Conservation (phyloP, 164 flowering plant genomes). For the Vitis vinifera region DNA sequence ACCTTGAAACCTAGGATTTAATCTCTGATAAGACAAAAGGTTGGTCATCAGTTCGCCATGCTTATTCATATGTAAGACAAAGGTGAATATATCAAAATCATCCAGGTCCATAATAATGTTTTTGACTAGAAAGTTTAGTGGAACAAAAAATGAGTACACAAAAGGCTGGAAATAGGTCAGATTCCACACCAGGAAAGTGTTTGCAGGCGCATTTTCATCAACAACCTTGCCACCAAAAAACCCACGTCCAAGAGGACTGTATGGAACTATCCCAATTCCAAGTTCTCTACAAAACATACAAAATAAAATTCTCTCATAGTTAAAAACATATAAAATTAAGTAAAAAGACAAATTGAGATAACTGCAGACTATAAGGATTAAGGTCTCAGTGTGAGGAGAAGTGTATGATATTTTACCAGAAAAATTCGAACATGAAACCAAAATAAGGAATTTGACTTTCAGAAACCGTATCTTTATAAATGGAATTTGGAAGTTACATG, state of each 20-base stretch:
- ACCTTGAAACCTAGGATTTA: constrained; percentile 29
- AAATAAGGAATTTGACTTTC: too few species aligned
- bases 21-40: background rate
- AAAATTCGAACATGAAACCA: too few species aligned
- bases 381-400: too few species aligned
- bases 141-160: too few species aligned
- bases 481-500: too few species aligned
- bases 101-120: background rate
- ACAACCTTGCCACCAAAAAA: constrained; percentile 32
- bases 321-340: background rate
- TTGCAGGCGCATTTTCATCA: constrained; percentile 3
- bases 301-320: background rate
- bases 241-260: constrained; percentile 42
- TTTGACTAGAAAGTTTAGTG: background rate
- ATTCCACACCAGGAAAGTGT: constrained; percentile 15
- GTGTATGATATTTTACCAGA: too few species aligned
- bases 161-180: background rate
- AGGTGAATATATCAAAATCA: too few species aligned
- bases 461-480: too few species aligned
- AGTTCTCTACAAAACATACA: background rate
- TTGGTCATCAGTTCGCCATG: background rate
- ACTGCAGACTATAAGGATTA: too few species aligned
- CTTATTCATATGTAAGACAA: background rate
- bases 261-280: constrained; percentile 22
- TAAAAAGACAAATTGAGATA: background rate